These are phyloP conservation scores for Microthyrium microscopicum DNA, from an alignment of 2,329 filamentous ascomycete genomes.

Conservation along the genomic window DNA sequence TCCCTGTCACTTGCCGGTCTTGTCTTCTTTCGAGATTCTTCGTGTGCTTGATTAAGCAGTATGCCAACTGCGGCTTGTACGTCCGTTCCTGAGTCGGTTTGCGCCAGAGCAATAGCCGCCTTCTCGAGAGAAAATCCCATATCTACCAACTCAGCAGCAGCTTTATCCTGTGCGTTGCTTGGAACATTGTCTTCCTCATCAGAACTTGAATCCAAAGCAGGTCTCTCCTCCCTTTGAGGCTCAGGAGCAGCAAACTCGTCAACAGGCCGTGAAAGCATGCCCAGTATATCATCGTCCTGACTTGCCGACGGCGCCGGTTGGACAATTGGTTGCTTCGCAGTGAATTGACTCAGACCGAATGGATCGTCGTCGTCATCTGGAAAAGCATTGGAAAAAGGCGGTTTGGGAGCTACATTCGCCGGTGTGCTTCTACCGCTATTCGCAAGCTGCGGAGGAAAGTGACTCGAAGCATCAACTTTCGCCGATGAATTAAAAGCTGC, in stretches of 20 bases:
- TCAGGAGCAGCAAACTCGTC: constrained; percentile 28
- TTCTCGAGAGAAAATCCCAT: constrained; percentile 87
- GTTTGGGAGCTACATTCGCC: constrained; percentile 9
- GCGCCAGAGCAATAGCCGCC: constrained; percentile 60
- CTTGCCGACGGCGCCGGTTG: constrained; percentile 10
- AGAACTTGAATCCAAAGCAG: constrained; percentile 2
- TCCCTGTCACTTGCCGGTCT: constrained; percentile 13
- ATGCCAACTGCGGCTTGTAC: constrained; percentile 77
- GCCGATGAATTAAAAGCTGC: constrained; percentile 44
- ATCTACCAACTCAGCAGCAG: constrained; percentile 76
- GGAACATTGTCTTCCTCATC: constrained; percentile 12
- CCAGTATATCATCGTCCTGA: constrained; percentile 46
- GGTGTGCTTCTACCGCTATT: constrained; percentile 27
- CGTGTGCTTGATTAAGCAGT: constrained; percentile 81
- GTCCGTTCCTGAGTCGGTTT: constrained; percentile 63
- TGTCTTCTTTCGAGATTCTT: constrained; percentile 58
- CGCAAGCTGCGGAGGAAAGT: constrained; percentile 33
- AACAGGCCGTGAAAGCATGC: constrained; percentile 42
- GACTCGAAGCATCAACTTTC: constrained; percentile 41
- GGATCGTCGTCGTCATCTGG: constrained; percentile 69
- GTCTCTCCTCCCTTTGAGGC: constrained; percentile 11
- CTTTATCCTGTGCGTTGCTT: constrained; percentile 48
- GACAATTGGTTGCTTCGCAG: constrained; percentile 30
- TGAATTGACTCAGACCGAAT: constrained; percentile 59
- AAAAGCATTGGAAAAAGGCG: background rate